Evolutionary conservation across 805 yeast species (phyloP).

Genomic region (Yamadazyma ubonensis): DNA sequence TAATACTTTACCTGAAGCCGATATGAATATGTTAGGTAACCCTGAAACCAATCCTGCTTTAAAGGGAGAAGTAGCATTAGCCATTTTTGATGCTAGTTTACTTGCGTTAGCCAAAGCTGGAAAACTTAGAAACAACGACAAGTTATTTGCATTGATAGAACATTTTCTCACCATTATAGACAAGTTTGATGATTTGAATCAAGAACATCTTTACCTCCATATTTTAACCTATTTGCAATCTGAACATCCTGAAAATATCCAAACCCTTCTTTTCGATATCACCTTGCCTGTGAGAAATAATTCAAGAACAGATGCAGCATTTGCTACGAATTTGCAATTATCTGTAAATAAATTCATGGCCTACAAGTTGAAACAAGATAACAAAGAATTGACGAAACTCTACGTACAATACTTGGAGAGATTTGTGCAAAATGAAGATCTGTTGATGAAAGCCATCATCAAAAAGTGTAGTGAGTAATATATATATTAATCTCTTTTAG

Average conservation of each 20-base stretch:
- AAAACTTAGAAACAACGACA: slow-evolving; percentile 16
- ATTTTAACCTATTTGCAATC: slow-evolving; percentile 52
- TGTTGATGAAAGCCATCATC: slow-evolving; percentile 39
- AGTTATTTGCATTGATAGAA: slow-evolving; percentile 38
- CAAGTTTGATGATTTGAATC: slow-evolving; percentile 65
- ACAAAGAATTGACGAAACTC: slow-evolving; percentile 30
- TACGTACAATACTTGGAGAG: slow-evolving; percentile 28
- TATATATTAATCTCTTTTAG: slow-evolving; percentile 5
- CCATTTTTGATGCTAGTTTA: slow-evolving; percentile 37
- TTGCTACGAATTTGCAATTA: slow-evolving; percentile 62
- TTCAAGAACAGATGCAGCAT: slow-evolving; percentile 35
- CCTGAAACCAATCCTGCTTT: slow-evolving; percentile 76
- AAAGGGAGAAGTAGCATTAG: slow-evolving; percentile 52
- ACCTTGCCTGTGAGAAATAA: slow-evolving; percentile 65
- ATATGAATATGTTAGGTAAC: slow-evolving; percentile 78
- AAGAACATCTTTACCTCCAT: slow-evolving; percentile 65
- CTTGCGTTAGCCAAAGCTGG: slow-evolving; percentile 25
- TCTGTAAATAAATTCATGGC: slow-evolving; percentile 72
- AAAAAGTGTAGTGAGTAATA: slow-evolving; percentile 29
- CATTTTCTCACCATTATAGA: slow-evolving; percentile 60
- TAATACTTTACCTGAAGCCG: slow-evolving; percentile 80
- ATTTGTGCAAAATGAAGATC: slow-evolving; percentile 18
- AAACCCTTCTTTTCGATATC: slow-evolving; percentile 52
- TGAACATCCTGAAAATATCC: slow-evolving; percentile 38
- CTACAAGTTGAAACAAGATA: slow-evolving; percentile 45